These are phyloP conservation scores for Oleoguttula mirabilis DNA, from an alignment of 495 filamentous ascomycete species.

Conservation along the genomic window DNA sequence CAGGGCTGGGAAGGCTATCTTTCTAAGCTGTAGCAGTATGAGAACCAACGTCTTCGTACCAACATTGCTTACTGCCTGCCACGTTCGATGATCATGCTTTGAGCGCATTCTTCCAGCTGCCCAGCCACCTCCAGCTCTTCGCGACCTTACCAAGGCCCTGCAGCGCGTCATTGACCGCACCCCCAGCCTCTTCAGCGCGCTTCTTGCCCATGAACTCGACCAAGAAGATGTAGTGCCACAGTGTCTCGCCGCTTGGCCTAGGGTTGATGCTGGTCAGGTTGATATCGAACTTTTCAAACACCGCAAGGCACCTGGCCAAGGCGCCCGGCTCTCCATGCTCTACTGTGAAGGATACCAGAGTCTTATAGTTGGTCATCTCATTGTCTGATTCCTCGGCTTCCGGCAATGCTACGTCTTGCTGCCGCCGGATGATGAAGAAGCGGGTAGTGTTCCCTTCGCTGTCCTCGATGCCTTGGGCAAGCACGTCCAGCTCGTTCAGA, in stretches of 20 bases:
- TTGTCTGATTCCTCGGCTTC: background rate
- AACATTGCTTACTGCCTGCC: background rate
- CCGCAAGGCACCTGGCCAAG: constrained; percentile 63
- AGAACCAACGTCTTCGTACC: background rate
- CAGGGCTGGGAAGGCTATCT: background rate
- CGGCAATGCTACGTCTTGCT: background rate
- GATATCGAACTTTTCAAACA: constrained; percentile 57
- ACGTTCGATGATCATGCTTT: too few relatives aligned
- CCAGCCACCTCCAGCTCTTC: constrained; percentile 27
- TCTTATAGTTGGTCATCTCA: constrained; percentile 40
- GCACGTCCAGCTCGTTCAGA: constrained; percentile 49
- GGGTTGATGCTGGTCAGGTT: constrained; percentile 89
- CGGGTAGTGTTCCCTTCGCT: constrained; percentile 61
- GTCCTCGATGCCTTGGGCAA: constrained; percentile 74
- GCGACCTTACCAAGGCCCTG: constrained; percentile 28
- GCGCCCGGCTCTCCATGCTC: constrained; percentile 66
- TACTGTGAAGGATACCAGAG: constrained; percentile 69
- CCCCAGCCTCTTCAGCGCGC: constrained; percentile 38
- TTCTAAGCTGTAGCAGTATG: background rate
- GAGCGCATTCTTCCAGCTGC: constrained; percentile 25
- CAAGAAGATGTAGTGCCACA: constrained; percentile 92
- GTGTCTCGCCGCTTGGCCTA: constrained; percentile 57
- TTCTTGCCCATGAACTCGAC: constrained; percentile 66
- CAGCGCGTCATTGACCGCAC: constrained; percentile 35
- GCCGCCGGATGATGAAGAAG: constrained; percentile 58